Evolutionary conservation across 192 early-diverging fungal genomes (phyloP), one percentile per base, ranked within the genome.

Genomic region (Helicostylum pulchrum): DNA sequence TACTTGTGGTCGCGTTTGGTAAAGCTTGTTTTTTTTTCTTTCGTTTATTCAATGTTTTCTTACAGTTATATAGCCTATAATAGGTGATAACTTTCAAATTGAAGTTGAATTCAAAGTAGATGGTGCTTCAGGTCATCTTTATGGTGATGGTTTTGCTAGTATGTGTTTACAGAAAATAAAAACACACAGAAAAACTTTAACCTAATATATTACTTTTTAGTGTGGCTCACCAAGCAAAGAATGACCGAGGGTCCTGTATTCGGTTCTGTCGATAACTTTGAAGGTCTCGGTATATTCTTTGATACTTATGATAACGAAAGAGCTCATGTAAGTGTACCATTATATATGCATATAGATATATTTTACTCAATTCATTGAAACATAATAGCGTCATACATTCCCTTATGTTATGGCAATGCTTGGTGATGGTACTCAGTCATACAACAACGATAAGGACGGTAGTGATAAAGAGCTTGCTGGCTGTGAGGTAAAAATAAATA

Each of bases 61-160:
- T 39, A 39, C 36, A 39, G 9, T 3, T 64, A 69, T 69, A 21
- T 30, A 90, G 83, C 86, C 88, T 21, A 73, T 94, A 42, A 83
- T 81, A 0, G 61, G 78, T 53, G 68, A 62, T 20, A 80, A 84
- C 42, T 95, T 88, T 89, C 77, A 91, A 71, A 69, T 96, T 11
- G 97, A 99, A 70, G 92, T 99, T 72, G 91, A 96, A 72, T 95
- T 96, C 78, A 86, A 88, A 61, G 86, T 99, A 10, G 78, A 82
- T 50, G 91, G 94, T 49, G 77, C 81, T 51, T 84, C 87, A 56
- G 77, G 85, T 14, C 83, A 80, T 45, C 75, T 98, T 58, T 91
- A 78, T 68, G 97, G 97, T 19, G 97, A 99, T 72, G 97, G 97
- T 9, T 91, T 99, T 74, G 97, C 94, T n/a, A 88, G 64, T 65